Conservation (phyloP, 495 filamentous ascomycete species). For the Hypoxylon intermedium region DNA sequence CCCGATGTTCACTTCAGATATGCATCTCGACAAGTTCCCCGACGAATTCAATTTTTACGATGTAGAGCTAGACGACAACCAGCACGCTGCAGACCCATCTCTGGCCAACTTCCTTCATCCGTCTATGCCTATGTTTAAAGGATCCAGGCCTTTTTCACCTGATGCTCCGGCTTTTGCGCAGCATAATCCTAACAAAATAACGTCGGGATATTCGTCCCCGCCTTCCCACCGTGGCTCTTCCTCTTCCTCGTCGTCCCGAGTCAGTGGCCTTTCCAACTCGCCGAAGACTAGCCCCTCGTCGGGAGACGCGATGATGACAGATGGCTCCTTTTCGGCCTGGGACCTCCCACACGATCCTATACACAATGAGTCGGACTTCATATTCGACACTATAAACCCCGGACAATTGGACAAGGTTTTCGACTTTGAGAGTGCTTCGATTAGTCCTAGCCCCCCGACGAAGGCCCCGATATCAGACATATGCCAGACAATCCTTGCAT, state of each 20-base stretch:
- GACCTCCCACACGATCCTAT: conserved; percentile 22
- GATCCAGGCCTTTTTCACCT: conserved; percentile 10
- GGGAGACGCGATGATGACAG: conserved; percentile 30
- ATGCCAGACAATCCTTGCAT: background rate
- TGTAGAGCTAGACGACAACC: conserved; percentile 12
- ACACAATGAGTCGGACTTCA: conserved; percentile 19
- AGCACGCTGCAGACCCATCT: background rate
- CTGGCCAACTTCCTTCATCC: background rate
- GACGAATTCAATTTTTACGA: conserved; percentile 33
- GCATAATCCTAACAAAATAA: conserved; percentile 7
- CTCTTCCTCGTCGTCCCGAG: conserved; percentile 38
- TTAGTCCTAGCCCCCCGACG: conserved; percentile 63
- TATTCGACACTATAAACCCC: conserved; percentile 31
- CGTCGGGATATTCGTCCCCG: conserved; percentile 3
- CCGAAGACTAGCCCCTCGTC: conserved; percentile 35
- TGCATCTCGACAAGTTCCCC: conserved; percentile 21
- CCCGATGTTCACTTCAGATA: conserved; percentile 17
- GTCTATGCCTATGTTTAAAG: conserved; percentile 6
- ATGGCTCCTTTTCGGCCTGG: conserved; percentile 22
- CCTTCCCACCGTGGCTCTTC: conserved; percentile 39
- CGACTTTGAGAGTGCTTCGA: conserved; percentile 73
- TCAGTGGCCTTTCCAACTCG: conserved; percentile 30
- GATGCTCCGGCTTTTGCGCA: conserved; percentile 6
- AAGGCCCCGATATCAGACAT: conserved; percentile 39
- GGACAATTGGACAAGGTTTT: conserved; percentile 69